Base-by-base conservation (phyloP, 306 rosid genomes). In the Lathyrus tuberosus region DNA sequence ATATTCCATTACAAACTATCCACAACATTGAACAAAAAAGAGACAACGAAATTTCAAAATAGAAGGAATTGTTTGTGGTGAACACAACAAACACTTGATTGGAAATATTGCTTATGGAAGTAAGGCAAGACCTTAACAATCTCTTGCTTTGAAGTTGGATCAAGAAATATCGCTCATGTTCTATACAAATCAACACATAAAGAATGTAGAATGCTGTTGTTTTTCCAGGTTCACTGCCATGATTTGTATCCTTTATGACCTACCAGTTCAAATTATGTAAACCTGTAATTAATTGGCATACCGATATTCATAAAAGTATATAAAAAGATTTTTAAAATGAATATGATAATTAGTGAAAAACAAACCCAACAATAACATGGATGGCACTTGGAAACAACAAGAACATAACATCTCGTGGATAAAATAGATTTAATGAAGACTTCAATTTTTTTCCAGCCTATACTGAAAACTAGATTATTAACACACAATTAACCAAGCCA, bases 151-250 rank as follows among this genome's bases (percentile, higher is more conserved):
- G 98, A 56, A 90, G 97, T 72, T 88, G 97, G 79, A 78, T 73
- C 72, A 90, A 76, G 86, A 93, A 93, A 85, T 79, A 90, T 77
- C 79, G 81, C 31, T 90, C 97, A 79, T 88, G 97, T 81, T 93
- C 98, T 35, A 90, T 81, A 76, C 89, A 88, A 73, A 93, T 83
- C 83, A 93, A 78, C 44, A 92, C 94, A 80, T 93, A 97, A 71
- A 93, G 73, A 69, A 90, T 88, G 78, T 90, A 93, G 24, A 88
- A 88, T 35, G 98, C 42, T 61, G 87, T 83, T 5, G 96, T 91
- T 81, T 90, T 93, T 79, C 97, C 98, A 61, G 91, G 94, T 80
- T 93, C 98, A 79, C 94, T 86, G 60, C 98, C 96, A 72, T 85
- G 94, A 46, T 80, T 86, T 69, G 90, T 96, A 84, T 93, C 98